Evolutionary conservation across 345 rosid genomes (phyloP), one percentile per base, ranked within the genome.

Genomic region (Crucihimalaya himalaica): DNA sequence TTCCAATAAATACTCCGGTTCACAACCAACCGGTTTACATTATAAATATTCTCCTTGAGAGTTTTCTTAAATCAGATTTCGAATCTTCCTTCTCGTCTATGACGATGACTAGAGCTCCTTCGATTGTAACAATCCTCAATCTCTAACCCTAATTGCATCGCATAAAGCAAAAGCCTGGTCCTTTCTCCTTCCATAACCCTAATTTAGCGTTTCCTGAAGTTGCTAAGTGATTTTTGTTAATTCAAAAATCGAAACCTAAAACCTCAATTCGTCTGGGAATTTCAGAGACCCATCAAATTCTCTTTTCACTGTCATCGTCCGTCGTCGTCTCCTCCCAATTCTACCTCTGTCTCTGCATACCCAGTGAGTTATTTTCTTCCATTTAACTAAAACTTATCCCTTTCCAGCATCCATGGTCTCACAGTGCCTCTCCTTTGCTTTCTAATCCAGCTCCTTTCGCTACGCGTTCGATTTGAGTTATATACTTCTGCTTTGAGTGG

Each of bases 61-160:
- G 5, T 6, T 28, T 45, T 3, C 0, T 27, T 6, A 3, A 15
- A 15, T 29, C 60, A 29, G 14, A 57, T 32, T 34, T 34, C 63
- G 16, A 19, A 34, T 11, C 27, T 57, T 13, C 61, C 60, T 56
- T 29, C 62, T 57, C 9, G 45, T 34, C 27, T 16, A 11, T 19
- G 63, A 57, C 23, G 15, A 23, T 2, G 56, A 56, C 16, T n/a
- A n/a, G 69, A 64, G 55, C 68, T 65, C 45, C 40, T 6, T 43
- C 9, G 16, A 19, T 25, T 45, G 39, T 39, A 46, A 18, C 8
- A 3, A 27, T 10, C 53, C 15, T 21, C 12, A 43, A 4, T 35
- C 39, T 35, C 11, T 35, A 35, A 35, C 4, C 9, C 39, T 35
- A 35, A 43, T 43, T 25, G 34, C 34, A 53, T 46, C 51, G 21